Percentiles rank a stretch among this genome's conserved stretches.
Conservation (phyloP, 1,284 basidiomycete species). For the Cronartium quercuum region DNA sequence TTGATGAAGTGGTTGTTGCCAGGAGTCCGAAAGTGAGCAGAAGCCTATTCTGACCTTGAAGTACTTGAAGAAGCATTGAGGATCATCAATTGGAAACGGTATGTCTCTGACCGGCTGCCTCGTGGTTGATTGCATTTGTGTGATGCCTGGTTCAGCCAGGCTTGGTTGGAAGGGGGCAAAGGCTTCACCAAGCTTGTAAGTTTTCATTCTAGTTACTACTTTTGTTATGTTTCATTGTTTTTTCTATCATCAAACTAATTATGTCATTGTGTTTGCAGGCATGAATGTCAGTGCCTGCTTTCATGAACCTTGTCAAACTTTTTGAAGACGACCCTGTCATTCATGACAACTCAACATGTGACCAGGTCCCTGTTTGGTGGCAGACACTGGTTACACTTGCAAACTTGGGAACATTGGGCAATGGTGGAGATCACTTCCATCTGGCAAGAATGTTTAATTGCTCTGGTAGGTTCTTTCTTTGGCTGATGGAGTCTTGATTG, state of each 20-base stretch:
- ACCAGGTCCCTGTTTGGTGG: neutral
- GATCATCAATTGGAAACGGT: no score
- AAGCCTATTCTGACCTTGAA: no score
- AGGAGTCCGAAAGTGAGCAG: no score
- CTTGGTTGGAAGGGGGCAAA: neutral
- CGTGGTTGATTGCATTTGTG: no score
- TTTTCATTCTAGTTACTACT: neutral
- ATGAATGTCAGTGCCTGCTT: neutral
- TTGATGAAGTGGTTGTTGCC: no score
- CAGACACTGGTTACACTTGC: neutral
- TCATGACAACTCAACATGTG: neutral
- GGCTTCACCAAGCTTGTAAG: neutral
- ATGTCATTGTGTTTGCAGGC: neutral
- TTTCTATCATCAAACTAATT: neutral
- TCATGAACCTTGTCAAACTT: neutral
- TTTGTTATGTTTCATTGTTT: neutral
- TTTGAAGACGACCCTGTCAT: neutral
- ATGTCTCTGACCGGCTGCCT: no score
- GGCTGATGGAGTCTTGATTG: no score
- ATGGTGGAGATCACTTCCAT: conserved; percentile 1
- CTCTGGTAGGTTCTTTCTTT: neutral
- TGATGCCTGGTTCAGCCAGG: neutral
- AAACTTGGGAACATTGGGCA: neutral
- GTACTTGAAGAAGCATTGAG: no score
- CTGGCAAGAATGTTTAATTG: neutral